These are phyloP conservation scores for fission yeast (Schizosaccharomyces pombe) DNA, from an alignment of 805 yeast genomes.

Conservation along the genomic window DNA sequence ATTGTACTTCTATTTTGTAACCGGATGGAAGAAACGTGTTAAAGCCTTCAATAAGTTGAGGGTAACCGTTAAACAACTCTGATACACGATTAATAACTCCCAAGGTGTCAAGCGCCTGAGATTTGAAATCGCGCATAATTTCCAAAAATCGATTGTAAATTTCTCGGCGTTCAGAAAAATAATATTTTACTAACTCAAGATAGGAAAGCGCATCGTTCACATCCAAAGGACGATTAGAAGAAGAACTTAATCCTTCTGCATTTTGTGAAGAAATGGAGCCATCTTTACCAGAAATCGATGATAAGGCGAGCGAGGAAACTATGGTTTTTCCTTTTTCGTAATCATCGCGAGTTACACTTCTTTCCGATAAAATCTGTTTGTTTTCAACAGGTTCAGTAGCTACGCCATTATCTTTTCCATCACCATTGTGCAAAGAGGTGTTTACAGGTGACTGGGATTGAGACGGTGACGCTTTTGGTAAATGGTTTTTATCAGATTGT, in stretches of 20 bases:
- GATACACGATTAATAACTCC: slow-evolving; percentile 95
- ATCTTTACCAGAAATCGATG: too few relatives aligned
- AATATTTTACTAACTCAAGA: slow-evolving; percentile 83
- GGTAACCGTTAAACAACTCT: slow-evolving; percentile 74
- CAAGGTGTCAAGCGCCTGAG: slow-evolving; percentile 48
- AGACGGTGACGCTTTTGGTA: too few relatives aligned
- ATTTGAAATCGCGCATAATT: slow-evolving; percentile 93
- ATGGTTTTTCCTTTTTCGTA: background rate
- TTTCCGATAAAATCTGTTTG: background rate
- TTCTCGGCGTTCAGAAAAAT: slow-evolving; percentile 77
- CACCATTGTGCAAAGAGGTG: too few relatives aligned
- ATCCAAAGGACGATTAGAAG: slow-evolving; percentile 37
- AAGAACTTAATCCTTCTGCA: background rate
- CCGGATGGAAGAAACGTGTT: slow-evolving; percentile 96
- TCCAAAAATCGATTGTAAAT: slow-evolving; percentile 90
- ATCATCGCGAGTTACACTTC: too few relatives aligned
- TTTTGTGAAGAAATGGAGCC: background rate
- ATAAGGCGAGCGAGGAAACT: background rate
- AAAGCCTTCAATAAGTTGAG: slow-evolving; percentile 80
- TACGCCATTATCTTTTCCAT: too few relatives aligned
- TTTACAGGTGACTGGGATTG: too few relatives aligned
- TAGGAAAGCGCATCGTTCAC: slow-evolving; percentile 91
- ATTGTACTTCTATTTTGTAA: slow-evolving; percentile 70
- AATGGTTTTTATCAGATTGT: too few relatives aligned
- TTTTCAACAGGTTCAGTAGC: background rate